A percentile compares a stretch with the other conserved stretches of the same genome.
These are phyloP conservation scores for Geranium incanum DNA, from an alignment of 441 rosid genomes.

Conservation along the genomic window DNA sequence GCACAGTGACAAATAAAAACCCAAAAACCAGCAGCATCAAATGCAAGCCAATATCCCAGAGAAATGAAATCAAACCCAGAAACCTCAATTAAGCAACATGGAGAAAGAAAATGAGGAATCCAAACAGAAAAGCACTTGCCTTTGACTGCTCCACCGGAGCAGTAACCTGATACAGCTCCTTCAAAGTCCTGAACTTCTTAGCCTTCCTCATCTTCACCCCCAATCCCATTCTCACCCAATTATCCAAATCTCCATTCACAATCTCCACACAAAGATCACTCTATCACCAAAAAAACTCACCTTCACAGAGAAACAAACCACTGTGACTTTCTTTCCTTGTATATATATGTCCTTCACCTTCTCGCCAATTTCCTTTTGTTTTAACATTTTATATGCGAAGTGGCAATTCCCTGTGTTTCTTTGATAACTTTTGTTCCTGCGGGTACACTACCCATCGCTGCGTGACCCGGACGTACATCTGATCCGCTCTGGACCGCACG, in stretches of 20 bases:
- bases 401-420: conserved; percentile 1
- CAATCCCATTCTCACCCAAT: conserved; percentile 8
- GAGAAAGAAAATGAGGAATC: not conserved
- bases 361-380: not conserved
- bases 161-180: conserved; percentile 18
- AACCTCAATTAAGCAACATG: not conserved
- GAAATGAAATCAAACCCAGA: conserved; percentile 6
- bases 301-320: not conserved
- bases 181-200: conserved; percentile 19
- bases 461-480: not conserved
- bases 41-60: conserved; percentile 6
- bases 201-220: conserved; percentile 17
- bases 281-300: not conserved
- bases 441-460: not conserved
- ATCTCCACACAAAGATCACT: not conserved
- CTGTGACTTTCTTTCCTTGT: not conserved
- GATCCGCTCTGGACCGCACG: not conserved
- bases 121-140: conserved; percentile 19
- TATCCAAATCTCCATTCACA: conserved; percentile 2
- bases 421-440: not conserved
- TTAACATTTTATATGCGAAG: not conserved
- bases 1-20: not conserved
- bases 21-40: not conserved
- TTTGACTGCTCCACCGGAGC: conserved; percentile 16
- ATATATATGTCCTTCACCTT: not conserved